Evolutionary conservation across 371 early-diverging fungal species (phyloP).

Genomic region (Mucor racemosus): DNA sequence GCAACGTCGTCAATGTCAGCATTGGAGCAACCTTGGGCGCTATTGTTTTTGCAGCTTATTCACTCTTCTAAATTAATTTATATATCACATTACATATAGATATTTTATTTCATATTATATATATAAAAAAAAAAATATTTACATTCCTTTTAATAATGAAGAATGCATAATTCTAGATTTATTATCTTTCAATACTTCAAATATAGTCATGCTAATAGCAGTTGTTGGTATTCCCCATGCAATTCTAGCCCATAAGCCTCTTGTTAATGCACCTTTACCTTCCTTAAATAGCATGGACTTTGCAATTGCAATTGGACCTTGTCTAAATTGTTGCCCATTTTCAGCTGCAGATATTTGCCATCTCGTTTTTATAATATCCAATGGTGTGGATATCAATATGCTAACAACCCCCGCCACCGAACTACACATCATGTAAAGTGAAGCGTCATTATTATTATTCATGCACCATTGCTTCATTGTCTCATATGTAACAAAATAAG

Average conservation of each 20-base stretch:
- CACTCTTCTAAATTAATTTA: conserved; percentile 12
- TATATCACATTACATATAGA: not conserved
- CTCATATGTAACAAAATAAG: conserved; percentile 78
- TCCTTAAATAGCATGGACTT: conserved; percentile 64
- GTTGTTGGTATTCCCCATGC: conserved; percentile 75
- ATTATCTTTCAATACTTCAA: conserved; percentile 70
- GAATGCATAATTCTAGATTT: conserved; percentile 1
- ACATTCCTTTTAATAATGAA: not conserved
- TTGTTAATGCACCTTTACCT: conserved; percentile 67
- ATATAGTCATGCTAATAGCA: conserved; percentile 76
- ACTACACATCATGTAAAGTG: conserved; percentile 63
- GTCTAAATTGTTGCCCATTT: conserved; percentile 36
- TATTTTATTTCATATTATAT: not conserved
- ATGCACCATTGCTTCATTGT: conserved; percentile 61
- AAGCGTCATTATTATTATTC: conserved; percentile 33
- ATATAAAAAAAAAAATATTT: conserved; percentile 4
- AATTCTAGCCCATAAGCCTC: conserved; percentile 69
- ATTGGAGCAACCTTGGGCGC: conserved; percentile 23
- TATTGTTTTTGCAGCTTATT: conserved; percentile 12
- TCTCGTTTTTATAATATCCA: conserved; percentile 86
- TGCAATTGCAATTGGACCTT: conserved; percentile 46
- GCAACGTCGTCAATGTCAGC: conserved; percentile 16
- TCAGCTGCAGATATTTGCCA: conserved; percentile 69
- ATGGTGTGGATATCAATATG: conserved; percentile 62
- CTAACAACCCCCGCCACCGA: conserved; percentile 66